Conservation (phyloP, 2,329 filamentous ascomycete species). For the Torrubiella hemipterigena region DNA sequence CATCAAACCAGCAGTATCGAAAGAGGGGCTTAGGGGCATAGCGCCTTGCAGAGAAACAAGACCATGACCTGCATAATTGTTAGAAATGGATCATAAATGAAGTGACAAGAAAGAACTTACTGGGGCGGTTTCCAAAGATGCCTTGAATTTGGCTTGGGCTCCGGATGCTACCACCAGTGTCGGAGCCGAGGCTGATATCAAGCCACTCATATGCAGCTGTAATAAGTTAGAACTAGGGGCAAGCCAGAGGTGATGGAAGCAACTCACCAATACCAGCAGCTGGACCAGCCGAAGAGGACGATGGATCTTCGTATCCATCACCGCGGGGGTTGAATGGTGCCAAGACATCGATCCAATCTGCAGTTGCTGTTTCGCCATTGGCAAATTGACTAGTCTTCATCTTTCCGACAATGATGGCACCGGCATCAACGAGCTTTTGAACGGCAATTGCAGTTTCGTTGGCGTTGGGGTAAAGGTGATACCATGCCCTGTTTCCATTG, state of each 20-base stretch:
- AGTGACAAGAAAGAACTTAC: constrained; percentile 3
- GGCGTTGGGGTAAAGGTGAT: constrained; percentile 35
- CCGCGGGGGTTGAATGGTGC: constrained; percentile 31
- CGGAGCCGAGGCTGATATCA: constrained; percentile 29
- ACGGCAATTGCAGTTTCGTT: constrained; percentile 36
- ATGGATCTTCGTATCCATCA: constrained; percentile 33
- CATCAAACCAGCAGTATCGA: constrained; percentile 32
- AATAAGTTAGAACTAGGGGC: not conserved
- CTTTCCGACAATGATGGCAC: constrained; percentile 37
- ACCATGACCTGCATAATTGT: constrained; percentile 13
- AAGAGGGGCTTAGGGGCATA: constrained; percentile 24
- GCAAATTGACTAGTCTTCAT: constrained; percentile 34
- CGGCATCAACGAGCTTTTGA: constrained; percentile 44
- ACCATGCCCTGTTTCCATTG: constrained; percentile 45
- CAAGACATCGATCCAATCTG: constrained; percentile 27
- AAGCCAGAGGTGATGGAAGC: not conserved
- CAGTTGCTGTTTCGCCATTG: constrained; percentile 26
- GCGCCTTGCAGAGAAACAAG: constrained; percentile 24
- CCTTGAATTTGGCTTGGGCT: constrained; percentile 30
- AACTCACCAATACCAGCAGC: constrained; percentile 7
- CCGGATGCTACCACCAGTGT: constrained; percentile 33
- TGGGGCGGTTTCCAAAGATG: constrained; percentile 31
- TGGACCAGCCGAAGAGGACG: constrained; percentile 22
- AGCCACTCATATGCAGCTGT: constrained; percentile 29
- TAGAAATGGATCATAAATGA: not conserved